phyloP scores from a whole-genome alignment of 345 rosid species.

The Eucalyptus pumila region DNA sequence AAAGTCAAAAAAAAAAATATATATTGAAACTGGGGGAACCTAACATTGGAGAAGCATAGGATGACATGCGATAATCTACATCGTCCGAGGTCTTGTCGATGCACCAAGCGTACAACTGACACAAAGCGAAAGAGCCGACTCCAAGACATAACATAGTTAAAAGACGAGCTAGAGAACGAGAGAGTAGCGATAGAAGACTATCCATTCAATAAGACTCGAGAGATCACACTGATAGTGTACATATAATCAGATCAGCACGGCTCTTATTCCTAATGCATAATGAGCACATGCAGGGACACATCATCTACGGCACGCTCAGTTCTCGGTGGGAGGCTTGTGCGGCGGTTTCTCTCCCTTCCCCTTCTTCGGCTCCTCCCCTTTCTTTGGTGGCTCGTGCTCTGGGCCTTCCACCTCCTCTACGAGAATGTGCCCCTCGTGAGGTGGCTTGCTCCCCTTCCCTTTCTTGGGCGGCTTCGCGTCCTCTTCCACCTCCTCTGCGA shows the following conservation, averaged over 20 bases:
- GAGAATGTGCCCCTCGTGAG: not conserved
- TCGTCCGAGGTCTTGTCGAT: not conserved
- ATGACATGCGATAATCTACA: no score
- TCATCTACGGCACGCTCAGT: not conserved
- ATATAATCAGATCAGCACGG: not conserved
- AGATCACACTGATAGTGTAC: not conserved
- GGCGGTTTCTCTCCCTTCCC: constrained; percentile 3
- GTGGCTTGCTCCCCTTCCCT: no score
- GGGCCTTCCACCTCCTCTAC: not conserved
- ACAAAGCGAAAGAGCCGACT: not conserved
- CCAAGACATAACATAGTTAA: not conserved
- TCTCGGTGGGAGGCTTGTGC: not conserved
- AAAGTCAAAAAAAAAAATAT: no score
- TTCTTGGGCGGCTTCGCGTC: no score
- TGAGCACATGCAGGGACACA: not conserved
- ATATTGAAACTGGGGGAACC: no score
- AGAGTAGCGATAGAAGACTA: not conserved
- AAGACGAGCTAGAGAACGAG: not conserved
- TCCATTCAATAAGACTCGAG: not conserved
- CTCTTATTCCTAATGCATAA: not conserved
- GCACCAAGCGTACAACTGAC: not conserved
- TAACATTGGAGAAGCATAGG: no score
- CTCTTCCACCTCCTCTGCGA: no score
- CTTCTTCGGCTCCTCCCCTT: not conserved
- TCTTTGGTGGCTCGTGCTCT: not conserved